These are phyloP conservation scores for Centrapalus pauciflorus DNA, from an alignment of 129 eudicot species.

Conservation along the genomic window DNA sequence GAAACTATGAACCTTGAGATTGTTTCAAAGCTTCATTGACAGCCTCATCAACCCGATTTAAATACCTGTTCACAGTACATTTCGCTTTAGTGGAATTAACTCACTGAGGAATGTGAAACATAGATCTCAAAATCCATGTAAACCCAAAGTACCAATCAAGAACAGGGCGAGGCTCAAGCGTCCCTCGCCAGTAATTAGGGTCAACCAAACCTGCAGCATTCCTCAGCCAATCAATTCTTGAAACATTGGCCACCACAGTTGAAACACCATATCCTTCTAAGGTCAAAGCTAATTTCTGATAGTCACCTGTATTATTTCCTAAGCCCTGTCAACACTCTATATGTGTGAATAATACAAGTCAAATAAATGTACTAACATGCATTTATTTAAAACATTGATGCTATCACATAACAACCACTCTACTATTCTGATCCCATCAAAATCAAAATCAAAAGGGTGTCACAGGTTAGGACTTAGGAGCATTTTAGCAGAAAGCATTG, in stretches of 20 bases:
- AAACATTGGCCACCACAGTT: slow-evolving; percentile 66
- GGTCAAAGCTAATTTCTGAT: slow-evolving; percentile 58
- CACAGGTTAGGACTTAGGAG: background rate
- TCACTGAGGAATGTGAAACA: background rate
- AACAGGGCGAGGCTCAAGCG: slow-evolving; percentile 93
- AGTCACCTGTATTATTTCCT: slow-evolving; percentile 83
- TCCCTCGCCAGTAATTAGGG: slow-evolving; percentile 88
- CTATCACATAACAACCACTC: background rate
- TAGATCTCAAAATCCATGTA: background rate
- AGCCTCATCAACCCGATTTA: slow-evolving; percentile 81
- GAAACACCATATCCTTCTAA: slow-evolving; percentile 77
- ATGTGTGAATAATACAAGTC: background rate
- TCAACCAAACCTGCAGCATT: slow-evolving; percentile 96
- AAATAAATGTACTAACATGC: background rate
- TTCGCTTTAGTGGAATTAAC: background rate
- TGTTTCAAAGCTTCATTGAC: slow-evolving; percentile 71
- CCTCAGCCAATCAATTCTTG: slow-evolving; percentile 94
- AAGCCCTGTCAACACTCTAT: slow-evolving; percentile 45
- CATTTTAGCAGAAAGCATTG: background rate
- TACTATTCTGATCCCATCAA: background rate
- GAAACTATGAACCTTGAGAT: slow-evolving; percentile 53
- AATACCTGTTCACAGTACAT: slow-evolving; percentile 43
- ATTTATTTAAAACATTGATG: background rate
- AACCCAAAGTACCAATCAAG: slow-evolving; percentile 70
- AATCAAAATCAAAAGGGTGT: background rate